Base-by-base conservation (phyloP, 2,329 filamentous ascomycete genomes). In the Teratosphaeria viscida region DNA sequence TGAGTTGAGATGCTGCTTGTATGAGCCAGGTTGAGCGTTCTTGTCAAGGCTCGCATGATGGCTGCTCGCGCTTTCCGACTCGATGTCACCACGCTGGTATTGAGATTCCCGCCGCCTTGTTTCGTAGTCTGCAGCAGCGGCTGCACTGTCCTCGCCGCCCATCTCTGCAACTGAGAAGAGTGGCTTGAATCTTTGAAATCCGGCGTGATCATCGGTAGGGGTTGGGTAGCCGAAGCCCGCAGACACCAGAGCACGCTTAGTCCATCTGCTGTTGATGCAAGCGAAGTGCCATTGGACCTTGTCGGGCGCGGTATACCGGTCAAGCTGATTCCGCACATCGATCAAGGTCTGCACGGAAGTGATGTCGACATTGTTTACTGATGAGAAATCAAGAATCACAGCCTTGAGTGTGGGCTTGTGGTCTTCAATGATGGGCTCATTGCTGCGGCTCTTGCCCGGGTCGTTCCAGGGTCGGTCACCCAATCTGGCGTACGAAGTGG, bases 241-340 rank as follows among this genome's bases (percentile, higher is more conserved):
- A 1, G 89, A 85, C 3, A 87, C 87, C 52, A 97, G 85, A 4
- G 90, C 92, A 35, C 91, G 88, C 78, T 96, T 96, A 27, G 91
- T 92, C 92, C 92, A 96, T 60, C 89, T 84, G 78, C 94, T 96
- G 76, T 87, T 91, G 77, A 97, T 88, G 74, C 86, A 88, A n/a
- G 92, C 90, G 64, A 97, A 87, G 74, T 97, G 94, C 92, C 92
- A 97, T 72, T 96, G 90, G 4, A 97, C 92, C 2, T 81, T 79
- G 23, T 91, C 85, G 0, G 92, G 92, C 0, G 87, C 74, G 0
- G 90, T 83, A 71, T 96, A 95, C 23, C 85, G 81, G 72, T 96
- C 92, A 29, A 97, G 85, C 71, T 96, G 92, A 73, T 96, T 95
- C 68, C 92, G 89, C 0, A 96, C 88, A 68, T 97, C 94, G 68